Evolutionary conservation across 805 yeast genomes (phyloP), one percentile per base, ranked within the genome.

Genomic region (Candida suzukii): DNA sequence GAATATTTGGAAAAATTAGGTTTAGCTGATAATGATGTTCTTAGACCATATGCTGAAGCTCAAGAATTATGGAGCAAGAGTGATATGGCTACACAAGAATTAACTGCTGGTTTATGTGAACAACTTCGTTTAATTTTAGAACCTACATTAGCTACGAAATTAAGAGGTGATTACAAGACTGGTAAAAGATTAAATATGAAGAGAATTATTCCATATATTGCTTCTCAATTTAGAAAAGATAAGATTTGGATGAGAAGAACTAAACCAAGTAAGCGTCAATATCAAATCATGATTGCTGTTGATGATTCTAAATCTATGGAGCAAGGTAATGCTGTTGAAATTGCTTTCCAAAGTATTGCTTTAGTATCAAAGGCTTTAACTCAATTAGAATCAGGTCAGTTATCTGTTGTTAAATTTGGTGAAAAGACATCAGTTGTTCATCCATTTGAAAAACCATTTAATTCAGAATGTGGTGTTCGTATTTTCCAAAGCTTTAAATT

Each of bases 301-400:
- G 99, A 93, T 67, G 96, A 93, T 59, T 93, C 99, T 25, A 88
- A 87, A 61, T 91, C 98, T 1, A 93, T 93, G 99, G 79, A 90
- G 43, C 98, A 91, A 61, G 83, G 96, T 20, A 79, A 83, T 49
- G 81, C 95, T 29, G 91, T 88, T 16, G 88, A 86, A 49, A 71
- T 93, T 44, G 98, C 99, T 0, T 88, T 88, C 75, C 91, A 93
- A 55, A 83, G 95, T 57, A 85, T 93, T 54, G 91, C 97, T 8
- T 71, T 93, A 35, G 98, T 93, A 2, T 81, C 96, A 3, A 90
- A 88, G 60, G 96, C 99, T 0, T 73, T 93, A 47, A 84, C 96
- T 0, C 96, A 88, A 57, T 68, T 93, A 43, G 99, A 95, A 63
- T 80, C 96, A 30, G 99, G 99, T 34, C 95, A 90, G 17, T 69